A percentile compares a stretch with the other conserved stretches of the same genome.
Conservation (phyloP, 176 grass and related monocot species). For the Thalia dealbata region DNA sequence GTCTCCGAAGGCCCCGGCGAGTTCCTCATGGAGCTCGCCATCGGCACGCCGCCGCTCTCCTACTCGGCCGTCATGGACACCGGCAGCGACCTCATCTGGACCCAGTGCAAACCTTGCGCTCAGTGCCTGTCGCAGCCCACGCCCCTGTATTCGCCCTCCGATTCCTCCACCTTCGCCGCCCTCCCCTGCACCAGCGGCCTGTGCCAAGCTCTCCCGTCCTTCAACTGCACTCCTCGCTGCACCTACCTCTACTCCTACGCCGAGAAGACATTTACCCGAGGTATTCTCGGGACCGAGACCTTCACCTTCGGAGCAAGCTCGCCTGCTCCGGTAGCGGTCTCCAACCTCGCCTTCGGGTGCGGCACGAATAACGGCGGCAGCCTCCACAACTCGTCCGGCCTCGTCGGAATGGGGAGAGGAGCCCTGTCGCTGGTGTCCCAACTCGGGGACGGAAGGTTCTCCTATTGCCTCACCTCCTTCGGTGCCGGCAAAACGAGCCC, state of each 20-base stretch:
- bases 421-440: not conserved
- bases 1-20: not conserved
- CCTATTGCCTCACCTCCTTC: constrained; percentile 4
- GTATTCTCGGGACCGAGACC: not conserved
- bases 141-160: constrained; percentile 36
- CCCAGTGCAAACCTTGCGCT: constrained; percentile 40
- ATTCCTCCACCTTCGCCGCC: not conserved
- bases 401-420: constrained; percentile 1
- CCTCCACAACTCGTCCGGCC: not conserved
- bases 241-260: not conserved
- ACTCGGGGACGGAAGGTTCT: not conserved
- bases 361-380: not conserved
- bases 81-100: constrained; percentile 71
- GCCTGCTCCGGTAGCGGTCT: too few species aligned
- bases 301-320: constrained; percentile 5
- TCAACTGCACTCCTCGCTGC: not conserved
- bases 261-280: not conserved
- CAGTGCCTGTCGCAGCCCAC: constrained; percentile 42
- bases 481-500: not conserved
- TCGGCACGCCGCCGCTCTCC: constrained; percentile 45
- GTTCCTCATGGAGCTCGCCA: constrained; percentile 57
- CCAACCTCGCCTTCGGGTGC: constrained; percentile 1
- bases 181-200: not conserved
- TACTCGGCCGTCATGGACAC: constrained; percentile 50
- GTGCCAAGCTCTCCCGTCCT: not conserved